These are phyloP conservation scores for Candida ficus DNA, from an alignment of 805 yeast species.

Conservation along the genomic window DNA sequence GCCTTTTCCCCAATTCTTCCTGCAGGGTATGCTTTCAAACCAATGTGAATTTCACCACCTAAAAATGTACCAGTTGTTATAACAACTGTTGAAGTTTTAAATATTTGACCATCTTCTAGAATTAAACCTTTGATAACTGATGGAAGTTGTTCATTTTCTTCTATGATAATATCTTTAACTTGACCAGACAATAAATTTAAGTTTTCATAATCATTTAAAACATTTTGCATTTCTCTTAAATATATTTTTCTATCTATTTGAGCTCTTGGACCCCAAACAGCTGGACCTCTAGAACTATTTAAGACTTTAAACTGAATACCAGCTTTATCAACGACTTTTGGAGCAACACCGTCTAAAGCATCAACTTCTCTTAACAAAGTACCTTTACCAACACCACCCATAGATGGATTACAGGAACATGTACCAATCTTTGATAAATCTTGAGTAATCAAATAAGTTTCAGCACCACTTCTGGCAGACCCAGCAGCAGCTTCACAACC, in stretches of 20 bases:
- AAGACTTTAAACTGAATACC: constrained; percentile 89
- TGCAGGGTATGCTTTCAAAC: constrained; percentile 72
- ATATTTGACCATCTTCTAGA: constrained; percentile 57
- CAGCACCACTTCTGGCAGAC: constrained; percentile 76
- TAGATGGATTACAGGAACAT: constrained; percentile 94
- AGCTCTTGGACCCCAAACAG: constrained; percentile 98
- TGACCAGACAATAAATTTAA: constrained; percentile 59
- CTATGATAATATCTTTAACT: constrained; percentile 81
- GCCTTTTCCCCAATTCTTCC: constrained; percentile 94
- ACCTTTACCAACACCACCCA: constrained; percentile 99
- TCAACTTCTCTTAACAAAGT: constrained; percentile 88
- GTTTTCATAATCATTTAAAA: constrained; percentile 48
- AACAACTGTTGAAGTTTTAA: constrained; percentile 64
- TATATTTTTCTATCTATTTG: constrained; percentile 89
- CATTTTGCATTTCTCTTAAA: constrained; percentile 70
- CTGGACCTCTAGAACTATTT: constrained; percentile 86
- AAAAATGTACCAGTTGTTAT: constrained; percentile 95
- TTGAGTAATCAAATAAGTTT: constrained; percentile 75
- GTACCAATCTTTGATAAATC: constrained; percentile 73
- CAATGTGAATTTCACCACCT: constrained; percentile 93
- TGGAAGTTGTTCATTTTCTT: constrained; percentile 22
- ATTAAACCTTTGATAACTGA: constrained; percentile 63
- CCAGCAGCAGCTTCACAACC: constrained; percentile 98
- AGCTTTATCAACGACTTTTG: constrained; percentile 82
- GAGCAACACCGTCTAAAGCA: constrained; percentile 91